Evolutionary conservation across 805 yeast species (phyloP).

Genomic region (Zygoascus biomembranicola): DNA sequence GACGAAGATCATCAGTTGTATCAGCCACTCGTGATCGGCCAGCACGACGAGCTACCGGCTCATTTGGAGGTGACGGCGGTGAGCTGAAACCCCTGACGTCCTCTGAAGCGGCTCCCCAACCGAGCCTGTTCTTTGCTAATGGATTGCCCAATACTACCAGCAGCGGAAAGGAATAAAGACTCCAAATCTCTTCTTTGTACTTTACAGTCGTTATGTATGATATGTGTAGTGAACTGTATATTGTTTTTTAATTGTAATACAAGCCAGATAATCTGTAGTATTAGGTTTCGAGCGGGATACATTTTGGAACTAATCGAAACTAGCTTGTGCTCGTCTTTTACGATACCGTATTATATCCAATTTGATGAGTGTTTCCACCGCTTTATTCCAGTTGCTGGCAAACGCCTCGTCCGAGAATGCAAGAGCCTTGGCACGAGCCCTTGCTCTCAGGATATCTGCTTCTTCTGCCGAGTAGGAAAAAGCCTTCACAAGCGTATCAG

Average conservation of each 20-base stretch:
- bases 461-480: slow-evolving; percentile 33
- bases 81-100: slow-evolving; percentile 26
- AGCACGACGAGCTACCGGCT: slow-evolving; percentile 29
- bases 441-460: slow-evolving; percentile 34
- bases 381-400: slow-evolving; percentile 41
- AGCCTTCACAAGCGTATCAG: slow-evolving; percentile 40
- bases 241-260: neutral
- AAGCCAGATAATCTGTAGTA: too few relatives aligned
- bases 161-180: slow-evolving; percentile 8
- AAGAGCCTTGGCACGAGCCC: slow-evolving; percentile 35
- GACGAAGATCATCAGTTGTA: slow-evolving; percentile 23
- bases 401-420: slow-evolving; percentile 59
- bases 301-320: neutral
- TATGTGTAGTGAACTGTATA: neutral
- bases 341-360: slow-evolving; percentile 17
- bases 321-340: neutral
- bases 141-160: slow-evolving; percentile 29
- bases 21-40: slow-evolving; percentile 9
- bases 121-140: slow-evolving; percentile 25
- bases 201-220: neutral
- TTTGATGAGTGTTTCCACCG: slow-evolving; percentile 18
- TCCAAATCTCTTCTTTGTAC: neutral
- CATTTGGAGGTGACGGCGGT: slow-evolving; percentile 26
- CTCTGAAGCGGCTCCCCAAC: slow-evolving; percentile 5
- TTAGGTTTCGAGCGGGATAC: too few relatives aligned